These are phyloP conservation scores for Phytophthora tentaculata DNA, from an alignment of 352 stramenopile genomes.

Conservation along the genomic window DNA sequence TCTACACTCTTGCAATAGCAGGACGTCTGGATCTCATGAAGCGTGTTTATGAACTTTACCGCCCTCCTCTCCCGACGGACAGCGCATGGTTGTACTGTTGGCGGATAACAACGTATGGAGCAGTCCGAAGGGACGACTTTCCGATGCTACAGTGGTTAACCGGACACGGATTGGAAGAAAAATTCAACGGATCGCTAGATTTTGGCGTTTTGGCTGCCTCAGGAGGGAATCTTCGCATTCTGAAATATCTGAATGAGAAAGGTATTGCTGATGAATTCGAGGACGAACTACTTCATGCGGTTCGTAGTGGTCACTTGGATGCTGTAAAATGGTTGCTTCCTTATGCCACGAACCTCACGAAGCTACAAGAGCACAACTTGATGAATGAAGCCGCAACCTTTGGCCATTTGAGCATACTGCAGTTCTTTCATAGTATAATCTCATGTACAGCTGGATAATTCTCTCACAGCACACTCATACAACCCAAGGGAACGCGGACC, in stretches of 20 bases:
- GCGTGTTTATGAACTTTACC: too few relatives aligned
- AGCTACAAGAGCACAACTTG: neutral
- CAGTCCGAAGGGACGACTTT: neutral
- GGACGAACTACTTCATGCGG: neutral
- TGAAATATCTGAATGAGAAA: neutral
- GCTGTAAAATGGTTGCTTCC: slow-evolving; percentile 1
- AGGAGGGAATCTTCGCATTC: too few relatives aligned
- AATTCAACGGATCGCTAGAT: neutral
- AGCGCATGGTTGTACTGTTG: neutral
- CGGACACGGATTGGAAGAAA: neutral
- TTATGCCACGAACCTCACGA: neutral
- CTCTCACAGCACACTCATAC: too few relatives aligned
- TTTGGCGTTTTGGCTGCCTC: neutral
- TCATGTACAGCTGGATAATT: too few relatives aligned
- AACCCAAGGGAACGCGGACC: too few relatives aligned
- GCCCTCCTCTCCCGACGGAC: neutral
- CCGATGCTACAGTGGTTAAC: neutral
- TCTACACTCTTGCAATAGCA: neutral
- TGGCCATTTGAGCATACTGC: neutral
- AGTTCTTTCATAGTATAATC: neutral
- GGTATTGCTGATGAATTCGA: neutral
- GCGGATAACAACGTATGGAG: neutral
- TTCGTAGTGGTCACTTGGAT: neutral
- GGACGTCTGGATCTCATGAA: slow-evolving; percentile 4
- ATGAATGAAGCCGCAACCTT: neutral